Evolutionary conservation across 306 rosid genomes (phyloP), one percentile per base, ranked within the genome.

Genomic region (Spatholobus suberectus): DNA sequence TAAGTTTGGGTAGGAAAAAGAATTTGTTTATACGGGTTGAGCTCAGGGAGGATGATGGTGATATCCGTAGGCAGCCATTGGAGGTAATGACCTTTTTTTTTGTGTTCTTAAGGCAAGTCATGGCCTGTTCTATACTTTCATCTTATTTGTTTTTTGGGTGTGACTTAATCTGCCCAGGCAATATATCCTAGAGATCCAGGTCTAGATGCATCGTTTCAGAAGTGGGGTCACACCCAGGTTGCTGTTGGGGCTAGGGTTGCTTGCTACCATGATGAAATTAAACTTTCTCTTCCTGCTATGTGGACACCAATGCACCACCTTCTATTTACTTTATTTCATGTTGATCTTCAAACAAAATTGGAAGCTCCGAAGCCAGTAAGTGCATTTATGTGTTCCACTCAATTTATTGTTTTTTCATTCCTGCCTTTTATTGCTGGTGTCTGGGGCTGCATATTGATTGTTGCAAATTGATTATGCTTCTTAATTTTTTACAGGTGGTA

Each of bases 301-400:
- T 96, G 99, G 99, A 91, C 97, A 54, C 97, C 99, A 55, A 88
- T 70, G 44, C 97, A 94, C 87, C 97, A 96, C 88, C 92, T 96
- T 82, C 84, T 96, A 37, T 96, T 96, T 86, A 91, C 98, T 21
- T 92, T 96, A 77, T 94, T 83, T 83, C 97, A 96, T 85, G 91
- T 96, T 69, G 99, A 96, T 83, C 89, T 96, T 82, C 99, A 96
- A 87, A 92, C 99, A 72, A 96, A 96, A 83, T 80, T 87, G 79
- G 99, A 96, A 88, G 94, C 97, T 82, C 99, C 98, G 59, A 94
- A 91, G 85, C 98, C 99, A 20, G 99, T 96, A 82, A 78, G 91
- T 84, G 85, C 37, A 14, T 71, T 81, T 73, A 43, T 67, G 20
- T 46, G 18, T 78, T 82, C 84, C 35, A 51, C 71, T 43, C 55